phyloP scores from a whole-genome alignment of 495 filamentous ascomycete genomes.

The Penicillium turbatum region DNA sequence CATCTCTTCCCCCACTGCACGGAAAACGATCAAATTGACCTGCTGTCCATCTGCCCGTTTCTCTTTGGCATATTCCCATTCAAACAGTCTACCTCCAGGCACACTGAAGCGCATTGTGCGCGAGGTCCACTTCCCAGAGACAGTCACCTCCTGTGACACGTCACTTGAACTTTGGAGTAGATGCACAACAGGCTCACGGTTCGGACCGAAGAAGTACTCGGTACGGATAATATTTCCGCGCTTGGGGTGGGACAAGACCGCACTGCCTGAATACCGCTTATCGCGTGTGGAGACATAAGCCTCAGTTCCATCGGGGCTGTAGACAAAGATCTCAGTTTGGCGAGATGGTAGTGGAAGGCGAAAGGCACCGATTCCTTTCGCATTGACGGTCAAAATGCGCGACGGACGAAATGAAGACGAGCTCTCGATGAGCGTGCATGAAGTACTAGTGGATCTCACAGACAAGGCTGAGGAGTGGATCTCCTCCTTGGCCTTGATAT shows the following conservation, averaged over 20 bases:
- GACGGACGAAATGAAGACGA: slow-evolving; percentile 7
- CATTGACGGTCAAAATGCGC: slow-evolving; percentile 41
- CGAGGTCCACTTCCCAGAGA: slow-evolving; percentile 28
- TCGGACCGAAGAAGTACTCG: slow-evolving; percentile 49
- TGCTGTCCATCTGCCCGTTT: slow-evolving; percentile 27
- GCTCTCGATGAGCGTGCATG: slow-evolving; percentile 3
- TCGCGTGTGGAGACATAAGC: slow-evolving; percentile 44
- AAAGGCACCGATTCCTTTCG: slow-evolving; percentile 39
- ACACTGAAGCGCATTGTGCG: slow-evolving; percentile 37
- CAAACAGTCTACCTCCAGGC: slow-evolving; percentile 34
- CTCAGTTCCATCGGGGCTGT: slow-evolving; percentile 27
- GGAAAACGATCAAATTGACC: slow-evolving; percentile 35
- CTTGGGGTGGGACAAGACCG: slow-evolving; percentile 23
- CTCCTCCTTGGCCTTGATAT: slow-evolving; percentile 6
- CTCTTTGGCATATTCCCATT: slow-evolving; percentile 47
- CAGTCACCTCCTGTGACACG: slow-evolving; percentile 2
- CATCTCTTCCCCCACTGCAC: slow-evolving; percentile 9
- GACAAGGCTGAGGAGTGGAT: slow-evolving; percentile 9
- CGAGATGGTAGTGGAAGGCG: slow-evolving; percentile 39
- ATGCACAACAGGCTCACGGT: slow-evolving; percentile 27
- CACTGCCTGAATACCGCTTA: slow-evolving; percentile 39
- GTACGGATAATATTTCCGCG: slow-evolving; percentile 34
- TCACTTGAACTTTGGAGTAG: slow-evolving; percentile 17
- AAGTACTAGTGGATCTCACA: slow-evolving; percentile 9
- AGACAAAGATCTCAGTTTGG: slow-evolving; percentile 45